Evolutionary conservation across 176 grass and related monocot genomes (phyloP), one percentile per base, ranked within the genome.

Genomic region (Triticum urartu): DNA sequence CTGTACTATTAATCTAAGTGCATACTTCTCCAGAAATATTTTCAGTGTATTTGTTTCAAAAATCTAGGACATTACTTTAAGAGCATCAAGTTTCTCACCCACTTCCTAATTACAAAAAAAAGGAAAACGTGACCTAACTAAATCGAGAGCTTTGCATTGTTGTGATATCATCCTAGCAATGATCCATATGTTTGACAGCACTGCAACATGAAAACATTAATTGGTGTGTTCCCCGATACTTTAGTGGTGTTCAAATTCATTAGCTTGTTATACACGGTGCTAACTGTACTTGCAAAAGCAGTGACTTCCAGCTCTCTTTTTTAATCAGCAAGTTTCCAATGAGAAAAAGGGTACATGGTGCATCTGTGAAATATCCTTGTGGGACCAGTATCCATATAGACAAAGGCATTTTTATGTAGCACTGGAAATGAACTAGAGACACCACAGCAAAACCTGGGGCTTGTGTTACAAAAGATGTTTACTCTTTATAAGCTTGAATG

Each of bases 81-180:
- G 20, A 70, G 82, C 68, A 75, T 67, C 56, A 89, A 72, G 48
- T 43, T 63, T 82, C 59, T 81, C 63, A 48, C 33, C 24, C 25
- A 20, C 17, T 35, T 60, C 21, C 54, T 79, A 65, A 21, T n/a
- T 64, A 14, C 25, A 38, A 1, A 36, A 64, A 64, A 32, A n/a
- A 64, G 64, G 11, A 87, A 54, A 76, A 82, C 60, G n/a, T 2
- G 86, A 34, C 52, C 25, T 68, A 70, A 86, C 24, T 73, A 71
- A 69, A 88, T 86, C 6, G n/a, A 45, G 28, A 61, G 7, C 48
- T 61, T 86, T 70, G 47, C 15, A 26, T n/a, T 43, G 54, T 58
- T 58, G 54, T 58, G 17, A 58, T 58, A 36, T 4, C 24, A 88
- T 47, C 47, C 47, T 63, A 65, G 79, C 1, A 12, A 79, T 79